Percentiles rank a stretch among this genome's conserved stretches.
Conservation (phyloP, 2,329 filamentous ascomycete species). For the Ambrosiella beaveri region DNA sequence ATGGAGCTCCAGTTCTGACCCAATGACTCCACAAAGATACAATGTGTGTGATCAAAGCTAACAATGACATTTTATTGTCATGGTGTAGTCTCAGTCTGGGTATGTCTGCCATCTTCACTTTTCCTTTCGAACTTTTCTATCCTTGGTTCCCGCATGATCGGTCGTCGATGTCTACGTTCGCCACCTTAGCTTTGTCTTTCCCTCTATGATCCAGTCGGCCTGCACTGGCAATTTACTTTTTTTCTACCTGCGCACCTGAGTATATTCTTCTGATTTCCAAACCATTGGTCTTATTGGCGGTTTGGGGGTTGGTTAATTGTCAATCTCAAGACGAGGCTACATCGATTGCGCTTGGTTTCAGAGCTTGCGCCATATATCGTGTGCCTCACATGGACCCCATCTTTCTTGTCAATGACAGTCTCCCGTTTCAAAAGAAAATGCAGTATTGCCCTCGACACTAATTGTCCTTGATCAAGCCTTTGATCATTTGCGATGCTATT, state of each 20-base stretch:
- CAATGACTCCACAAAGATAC: neutral
- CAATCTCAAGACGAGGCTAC: neutral
- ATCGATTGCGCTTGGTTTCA: neutral
- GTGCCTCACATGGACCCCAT: neutral
- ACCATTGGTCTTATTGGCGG: neutral
- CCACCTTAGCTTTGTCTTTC: no score
- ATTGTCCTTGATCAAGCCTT: no score
- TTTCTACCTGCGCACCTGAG: no score
- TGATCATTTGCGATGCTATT: no score
- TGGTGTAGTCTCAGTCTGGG: conserved; percentile 48
- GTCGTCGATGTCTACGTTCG: no score
- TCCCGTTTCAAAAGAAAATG: neutral
- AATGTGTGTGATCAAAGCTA: neutral
- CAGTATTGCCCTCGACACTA: no score
- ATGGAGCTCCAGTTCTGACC: neutral
- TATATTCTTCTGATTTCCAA: neutral
- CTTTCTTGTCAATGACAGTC: neutral
- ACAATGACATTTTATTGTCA: conserved; percentile 13
- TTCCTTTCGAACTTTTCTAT: neutral
- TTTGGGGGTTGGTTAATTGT: neutral
- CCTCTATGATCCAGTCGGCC: neutral
- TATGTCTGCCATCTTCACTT: conserved; percentile 25
- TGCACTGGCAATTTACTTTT: no score
- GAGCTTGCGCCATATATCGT: neutral
- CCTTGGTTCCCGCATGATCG: no score